A percentile compares a stretch with the other conserved stretches of the same genome.
Conservation (phyloP, 352 stramenopile genomes). For the Phytophthora pini region DNA sequence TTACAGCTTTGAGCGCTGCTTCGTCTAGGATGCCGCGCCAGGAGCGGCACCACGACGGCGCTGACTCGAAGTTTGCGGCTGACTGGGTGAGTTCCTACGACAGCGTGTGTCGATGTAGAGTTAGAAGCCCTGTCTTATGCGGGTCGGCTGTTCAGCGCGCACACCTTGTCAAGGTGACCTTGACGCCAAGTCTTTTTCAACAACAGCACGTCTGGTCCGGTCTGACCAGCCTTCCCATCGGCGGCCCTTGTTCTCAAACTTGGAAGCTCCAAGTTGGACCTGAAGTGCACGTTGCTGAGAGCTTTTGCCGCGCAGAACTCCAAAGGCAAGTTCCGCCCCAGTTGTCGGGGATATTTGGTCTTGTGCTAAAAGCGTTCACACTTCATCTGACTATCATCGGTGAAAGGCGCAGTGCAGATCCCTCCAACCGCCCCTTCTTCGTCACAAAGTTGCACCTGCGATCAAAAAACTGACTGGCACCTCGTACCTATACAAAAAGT, state of each 20-base stretch:
- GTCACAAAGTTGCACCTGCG: constrained; percentile 18
- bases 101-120: neutral
- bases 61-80: constrained; percentile 18
- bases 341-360: neutral
- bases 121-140: constrained; percentile 2
- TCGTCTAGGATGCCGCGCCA: constrained; percentile 15
- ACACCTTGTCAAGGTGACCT: neutral
- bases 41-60: constrained; percentile 12
- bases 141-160: constrained; percentile 1
- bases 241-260: neutral
- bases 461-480: constrained; percentile 22
- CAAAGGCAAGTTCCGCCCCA: constrained; percentile 6
- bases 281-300: neutral
- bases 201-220: neutral
- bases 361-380: constrained; percentile 2
- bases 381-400: constrained; percentile 13
- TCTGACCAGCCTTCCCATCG: neutral
- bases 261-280: neutral
- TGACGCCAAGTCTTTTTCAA: constrained; percentile 1
- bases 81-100: neutral
- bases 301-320: neutral
- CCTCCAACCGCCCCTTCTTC: constrained; percentile 9
- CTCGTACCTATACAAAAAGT: constrained; percentile 18
- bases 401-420: constrained; percentile 26
- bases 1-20: constrained; percentile 22